Base-by-base conservation (phyloP, 768 basidiomycete species). In the Asterophora lycoperdoides region DNA sequence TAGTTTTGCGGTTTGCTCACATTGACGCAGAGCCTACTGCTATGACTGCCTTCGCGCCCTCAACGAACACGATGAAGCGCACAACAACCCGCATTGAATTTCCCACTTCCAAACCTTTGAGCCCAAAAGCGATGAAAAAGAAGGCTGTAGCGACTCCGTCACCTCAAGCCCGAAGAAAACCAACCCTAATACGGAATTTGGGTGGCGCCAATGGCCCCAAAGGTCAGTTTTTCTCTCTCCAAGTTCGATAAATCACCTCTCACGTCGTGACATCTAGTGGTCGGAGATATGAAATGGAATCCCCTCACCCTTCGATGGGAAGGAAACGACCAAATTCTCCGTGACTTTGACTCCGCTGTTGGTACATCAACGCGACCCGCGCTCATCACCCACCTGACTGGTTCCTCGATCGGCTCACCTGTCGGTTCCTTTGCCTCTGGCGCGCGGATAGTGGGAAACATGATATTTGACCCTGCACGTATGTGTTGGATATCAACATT, bases 251-350 rank as follows among this genome's bases (percentile, higher is more conserved):
- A 26, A 34, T 49, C 20, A 41, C 37, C 45, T 9, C 40, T 41
- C 23, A 41, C 9, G 15, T 23, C 11, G 13, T 28, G 14, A 23
- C 23, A 41, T 23, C n/a, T 60, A 95, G 95, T 92, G 39, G 80
- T 95, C 49, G 93, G 93, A 17, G 91, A 94, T 46, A 99, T 99
- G 95, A 89, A 82, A 60, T 99, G 93, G 90, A 98, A 99, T 67
- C 94, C 95, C 34, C 72, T 69, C 14, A 83, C 83, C 2, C 79
- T 89, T 13, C 86, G 91, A 30, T 99, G 95, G 95, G 95, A 99
- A 73, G 95, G 95, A 44, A 98, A 99, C 65, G 95, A 99, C 55
- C 84, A 88, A 50, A 81, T 83, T 13, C 76, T 97, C 26, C 84
- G 88, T 49, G 93, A 93, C 47, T 99, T 98, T 64, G 95, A 98